Percentiles rank a stretch among this genome's conserved stretches.
These are phyloP conservation scores for Leccinellum albellum DNA, from an alignment of 768 basidiomycete genomes.

Conservation along the genomic window DNA sequence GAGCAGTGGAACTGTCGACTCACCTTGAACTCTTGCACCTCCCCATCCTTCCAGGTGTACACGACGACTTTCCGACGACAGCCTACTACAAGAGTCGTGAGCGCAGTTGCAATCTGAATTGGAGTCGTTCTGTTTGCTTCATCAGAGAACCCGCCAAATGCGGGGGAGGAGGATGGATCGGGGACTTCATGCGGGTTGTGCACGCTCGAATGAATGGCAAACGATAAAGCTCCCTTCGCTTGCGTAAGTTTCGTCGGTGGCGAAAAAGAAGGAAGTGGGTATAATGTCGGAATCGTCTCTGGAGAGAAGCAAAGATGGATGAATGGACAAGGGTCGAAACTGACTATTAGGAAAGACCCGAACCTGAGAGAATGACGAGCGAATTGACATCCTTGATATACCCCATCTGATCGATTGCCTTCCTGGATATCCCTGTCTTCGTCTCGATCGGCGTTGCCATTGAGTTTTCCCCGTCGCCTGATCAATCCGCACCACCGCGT, in stretches of 20 bases:
- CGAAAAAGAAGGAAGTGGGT: slow-evolving; percentile 67
- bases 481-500: not conserved
- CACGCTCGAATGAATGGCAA: slow-evolving; percentile 66
- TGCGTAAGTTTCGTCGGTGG: slow-evolving; percentile 71
- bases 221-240: slow-evolving; percentile 79
- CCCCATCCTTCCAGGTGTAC: slow-evolving; percentile 84
- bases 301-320: slow-evolving; percentile 1
- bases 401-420: slow-evolving; percentile 83
- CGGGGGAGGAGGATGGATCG: slow-evolving; percentile 9
- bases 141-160: slow-evolving; percentile 7
- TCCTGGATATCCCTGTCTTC: slow-evolving; percentile 61
- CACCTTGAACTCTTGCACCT: slow-evolving; percentile 69
- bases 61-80: slow-evolving; percentile 82
- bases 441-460: slow-evolving; percentile 48
- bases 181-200: slow-evolving; percentile 35
- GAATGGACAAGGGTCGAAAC: not conserved
- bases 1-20: slow-evolving; percentile 17
- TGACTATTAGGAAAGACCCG: slow-evolving; percentile 15
- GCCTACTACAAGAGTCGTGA: slow-evolving; percentile 81
- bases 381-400: slow-evolving; percentile 84
- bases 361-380: slow-evolving; percentile 81
- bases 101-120: slow-evolving; percentile 55
- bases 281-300: slow-evolving; percentile 76
- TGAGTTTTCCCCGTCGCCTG: slow-evolving; percentile 5
- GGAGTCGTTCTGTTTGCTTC: slow-evolving; percentile 14